Conservation (phyloP, 2,329 filamentous ascomycete genomes). For the Penicillium sp. region DNA sequence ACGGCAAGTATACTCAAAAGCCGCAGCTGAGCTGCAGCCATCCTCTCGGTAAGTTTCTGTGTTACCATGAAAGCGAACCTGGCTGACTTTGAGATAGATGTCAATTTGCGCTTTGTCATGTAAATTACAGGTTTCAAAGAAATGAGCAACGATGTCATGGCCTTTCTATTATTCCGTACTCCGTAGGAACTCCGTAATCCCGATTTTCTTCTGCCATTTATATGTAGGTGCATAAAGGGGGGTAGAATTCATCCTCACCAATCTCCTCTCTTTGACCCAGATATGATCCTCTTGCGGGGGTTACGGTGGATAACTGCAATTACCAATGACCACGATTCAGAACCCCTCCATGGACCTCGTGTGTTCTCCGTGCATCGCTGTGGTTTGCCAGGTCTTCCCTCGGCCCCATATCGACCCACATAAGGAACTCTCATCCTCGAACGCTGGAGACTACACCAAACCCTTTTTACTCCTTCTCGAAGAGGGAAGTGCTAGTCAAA, state of each 20-base stretch:
- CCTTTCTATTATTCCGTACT: background rate
- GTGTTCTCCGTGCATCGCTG: constrained; percentile 11
- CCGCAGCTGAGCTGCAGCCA: constrained; percentile 96
- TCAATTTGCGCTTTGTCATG: constrained; percentile 67
- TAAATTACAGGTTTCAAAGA: constrained; percentile 32
- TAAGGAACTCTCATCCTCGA: background rate
- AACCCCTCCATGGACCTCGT: constrained; percentile 4
- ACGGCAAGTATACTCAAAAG: constrained; percentile 88
- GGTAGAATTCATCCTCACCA: background rate
- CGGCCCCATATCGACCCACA: constrained; percentile 7
- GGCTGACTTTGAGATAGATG: constrained; percentile 49
- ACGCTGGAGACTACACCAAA: background rate
- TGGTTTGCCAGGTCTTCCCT: constrained; percentile 10
- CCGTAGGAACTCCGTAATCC: background rate
- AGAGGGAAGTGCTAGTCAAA: background rate
- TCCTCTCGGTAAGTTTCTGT: constrained; percentile 72
- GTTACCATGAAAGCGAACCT: background rate
- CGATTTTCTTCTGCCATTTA: background rate
- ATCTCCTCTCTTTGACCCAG: background rate
- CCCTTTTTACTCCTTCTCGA: background rate
- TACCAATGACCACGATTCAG: constrained; percentile 4
- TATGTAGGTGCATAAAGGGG: background rate
- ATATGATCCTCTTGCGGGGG: background rate
- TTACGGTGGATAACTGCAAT: constrained; percentile 2
- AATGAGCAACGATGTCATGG: constrained; percentile 12